A percentile compares a stretch with the other conserved stretches of the same genome.
Conservation (phyloP, 108 stramenopile species). For the Bacterosira constricta region DNA sequence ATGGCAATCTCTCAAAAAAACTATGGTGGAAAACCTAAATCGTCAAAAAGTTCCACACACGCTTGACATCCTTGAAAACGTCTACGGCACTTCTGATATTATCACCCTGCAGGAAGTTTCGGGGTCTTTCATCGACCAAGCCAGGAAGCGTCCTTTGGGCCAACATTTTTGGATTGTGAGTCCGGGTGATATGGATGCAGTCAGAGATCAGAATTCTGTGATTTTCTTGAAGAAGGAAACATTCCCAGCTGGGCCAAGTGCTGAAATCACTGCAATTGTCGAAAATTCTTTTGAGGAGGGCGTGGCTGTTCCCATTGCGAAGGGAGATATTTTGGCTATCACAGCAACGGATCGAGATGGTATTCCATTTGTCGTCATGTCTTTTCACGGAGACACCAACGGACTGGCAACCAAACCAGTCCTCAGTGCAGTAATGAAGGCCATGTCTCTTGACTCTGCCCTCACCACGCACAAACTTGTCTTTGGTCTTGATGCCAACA, state of each 20-base stretch:
- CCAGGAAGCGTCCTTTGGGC: constrained; percentile 50
- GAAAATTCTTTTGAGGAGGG: constrained; percentile 49
- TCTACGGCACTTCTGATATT: constrained; percentile 85
- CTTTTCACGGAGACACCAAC: constrained; percentile 82
- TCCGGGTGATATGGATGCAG: constrained; percentile 53
- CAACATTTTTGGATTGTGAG: constrained; percentile 52
- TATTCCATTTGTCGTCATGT: constrained; percentile 55
- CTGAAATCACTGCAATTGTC: constrained; percentile 55
- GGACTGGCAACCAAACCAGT: constrained; percentile 76
- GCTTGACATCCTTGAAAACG: constrained; percentile 79
- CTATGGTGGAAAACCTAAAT: constrained; percentile 90
- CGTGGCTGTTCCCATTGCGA: constrained; percentile 61
- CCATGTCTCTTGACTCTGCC: constrained; percentile 40
- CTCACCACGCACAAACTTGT: constrained; percentile 53
- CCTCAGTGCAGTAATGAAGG: constrained; percentile 54
- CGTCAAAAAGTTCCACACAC: constrained; percentile 88
- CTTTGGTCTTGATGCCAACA: constrained; percentile 80
- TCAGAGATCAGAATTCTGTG: constrained; percentile 77
- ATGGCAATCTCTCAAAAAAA: constrained; percentile 88
- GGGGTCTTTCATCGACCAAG: constrained; percentile 78
- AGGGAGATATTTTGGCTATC: constrained; percentile 69
- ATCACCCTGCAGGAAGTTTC: constrained; percentile 94
- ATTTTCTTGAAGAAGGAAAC: constrained; percentile 55
- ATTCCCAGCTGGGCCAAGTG: constrained; percentile 44
- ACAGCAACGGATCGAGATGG: constrained; percentile 43